Base-by-base conservation (phyloP, 75 land plant species). In the Pinus albicaulis region DNA sequence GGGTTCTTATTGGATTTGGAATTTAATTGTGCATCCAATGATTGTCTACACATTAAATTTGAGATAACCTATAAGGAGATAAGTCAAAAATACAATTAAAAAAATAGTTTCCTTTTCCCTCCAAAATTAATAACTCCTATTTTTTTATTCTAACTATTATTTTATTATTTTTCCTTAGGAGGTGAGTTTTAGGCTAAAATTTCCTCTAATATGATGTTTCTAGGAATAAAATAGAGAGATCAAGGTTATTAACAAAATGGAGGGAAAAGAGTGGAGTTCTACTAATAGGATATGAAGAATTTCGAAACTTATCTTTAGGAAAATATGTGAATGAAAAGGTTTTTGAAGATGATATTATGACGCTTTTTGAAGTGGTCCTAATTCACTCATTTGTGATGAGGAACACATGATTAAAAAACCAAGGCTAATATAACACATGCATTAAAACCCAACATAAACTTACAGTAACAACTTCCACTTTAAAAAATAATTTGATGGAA, bases 401-500 rank as follows among this genome's bases (percentile, higher is more conserved):
- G 99, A 95, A 60, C 98, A 97, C 76, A 91, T 88, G 82, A 97
- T 97, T 3, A 57, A 86, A 82, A 53, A 38, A 38, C 5, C 0
- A 91, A 85, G 79, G 99, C 98, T 80, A 98, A 95, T 66, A 83
- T 83, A 57, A 94, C 98, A 8, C 93, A 90, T 36, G 92, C 98
- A 11, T 79, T 94, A 76, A 92, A 92, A 90, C 96, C 75, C 93
- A 92, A 71, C 88, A 98, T 76, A 83, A 92, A 85, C 94, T 97
- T 84, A 98, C 99, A 59, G 76, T 97, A 63, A 97, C 98, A 66
- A 95, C 98, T 61, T 97, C 99, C n/a, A 95, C 99, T 38, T 82
- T 97, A 70, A 98, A 97, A 63, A 97, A 97, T 80, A 97, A 97
- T 83, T 83, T 97, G 55, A 95, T 95, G 98, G 99, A 97, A 76